These are phyloP conservation scores for Solanum dulcamara DNA, from an alignment of 257 asterid species.

Conservation along the genomic window DNA sequence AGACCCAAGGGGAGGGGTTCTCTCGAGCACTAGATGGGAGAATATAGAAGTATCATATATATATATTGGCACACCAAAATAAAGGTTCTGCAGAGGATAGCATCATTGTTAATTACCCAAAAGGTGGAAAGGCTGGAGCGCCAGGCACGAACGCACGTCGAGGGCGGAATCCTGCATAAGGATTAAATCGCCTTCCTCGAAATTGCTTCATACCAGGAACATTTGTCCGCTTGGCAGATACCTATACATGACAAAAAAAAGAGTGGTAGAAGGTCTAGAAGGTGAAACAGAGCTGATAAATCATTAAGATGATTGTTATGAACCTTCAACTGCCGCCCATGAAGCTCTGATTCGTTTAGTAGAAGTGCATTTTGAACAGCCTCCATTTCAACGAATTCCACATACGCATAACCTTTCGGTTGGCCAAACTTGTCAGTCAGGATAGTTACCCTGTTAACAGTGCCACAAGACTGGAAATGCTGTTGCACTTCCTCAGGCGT, in stretches of 20 bases:
- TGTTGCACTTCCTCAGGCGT: conserved; percentile 49
- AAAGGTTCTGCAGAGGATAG: background rate
- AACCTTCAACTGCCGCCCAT: conserved; percentile 49
- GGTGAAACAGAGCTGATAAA: background rate
- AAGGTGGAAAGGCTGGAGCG: conserved; percentile 20
- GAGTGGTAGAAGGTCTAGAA: background rate
- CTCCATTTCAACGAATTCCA: conserved; percentile 36
- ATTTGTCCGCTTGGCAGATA: conserved; percentile 48
- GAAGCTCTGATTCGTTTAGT: conserved; percentile 33
- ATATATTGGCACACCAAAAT: background rate
- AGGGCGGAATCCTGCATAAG: conserved; percentile 22
- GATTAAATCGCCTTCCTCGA: conserved; percentile 36
- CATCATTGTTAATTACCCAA: conserved; percentile 26
- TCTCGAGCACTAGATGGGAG: background rate
- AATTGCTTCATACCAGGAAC: conserved; percentile 49
- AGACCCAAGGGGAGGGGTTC: background rate
- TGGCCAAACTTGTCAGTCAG: conserved; percentile 35
- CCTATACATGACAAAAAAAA: conserved; percentile 13
- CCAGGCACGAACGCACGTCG: conserved; percentile 28
- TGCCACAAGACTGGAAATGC: conserved; percentile 43
- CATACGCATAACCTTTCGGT: conserved; percentile 49
- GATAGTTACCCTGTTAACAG: conserved; percentile 42
- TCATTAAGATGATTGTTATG: background rate
- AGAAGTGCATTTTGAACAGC: conserved; percentile 37
- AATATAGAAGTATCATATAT: background rate